Percentiles rank a stretch among this genome's conserved stretches.
phyloP scores from a whole-genome alignment of 2,329 filamentous ascomycete species.

The Tolypocladium amazonense region DNA sequence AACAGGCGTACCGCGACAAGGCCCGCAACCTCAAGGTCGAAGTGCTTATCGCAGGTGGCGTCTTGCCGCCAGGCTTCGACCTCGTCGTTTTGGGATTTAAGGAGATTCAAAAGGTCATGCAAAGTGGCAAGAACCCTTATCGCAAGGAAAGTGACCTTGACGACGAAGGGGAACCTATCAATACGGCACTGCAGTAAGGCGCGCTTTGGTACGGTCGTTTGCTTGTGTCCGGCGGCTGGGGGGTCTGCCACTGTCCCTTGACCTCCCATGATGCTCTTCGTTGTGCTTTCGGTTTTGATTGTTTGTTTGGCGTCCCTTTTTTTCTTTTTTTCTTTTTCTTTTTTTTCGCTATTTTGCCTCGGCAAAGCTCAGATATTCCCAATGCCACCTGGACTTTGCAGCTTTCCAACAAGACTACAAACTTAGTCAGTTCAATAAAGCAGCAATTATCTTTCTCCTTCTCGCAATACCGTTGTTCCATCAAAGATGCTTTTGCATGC shows the following conservation, averaged over 20 bases:
- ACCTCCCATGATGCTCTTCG: not conserved
- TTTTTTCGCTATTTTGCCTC: not conserved
- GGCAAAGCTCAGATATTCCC: not conserved
- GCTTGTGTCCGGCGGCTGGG: not conserved
- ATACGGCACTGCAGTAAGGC: slow-evolving; percentile 18
- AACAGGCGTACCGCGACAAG: slow-evolving; percentile 47
- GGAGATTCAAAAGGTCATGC: slow-evolving; percentile 30
- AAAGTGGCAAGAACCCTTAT: slow-evolving; percentile 36
- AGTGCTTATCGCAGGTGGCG: slow-evolving; percentile 31
- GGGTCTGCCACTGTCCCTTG: not conserved
- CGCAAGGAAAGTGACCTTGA: slow-evolving; percentile 36
- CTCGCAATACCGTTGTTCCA: not conserved
- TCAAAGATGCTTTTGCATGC: not conserved
- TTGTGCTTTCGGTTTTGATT: not conserved
- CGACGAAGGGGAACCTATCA: slow-evolving; percentile 24
- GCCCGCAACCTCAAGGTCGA: slow-evolving; percentile 47
- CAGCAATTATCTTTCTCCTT: not conserved
- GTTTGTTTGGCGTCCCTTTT: no score
- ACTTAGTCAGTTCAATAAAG: not conserved
- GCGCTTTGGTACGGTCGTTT: not conserved
- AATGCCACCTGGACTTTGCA: not conserved
- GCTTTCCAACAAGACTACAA: not conserved
- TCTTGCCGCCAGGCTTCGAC: slow-evolving; percentile 39
- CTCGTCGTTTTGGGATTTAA: slow-evolving; percentile 38
- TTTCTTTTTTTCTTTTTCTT: not conserved